Conservation (phyloP, 2,329 filamentous ascomycete genomes). For the Fusarium sp. region DNA sequence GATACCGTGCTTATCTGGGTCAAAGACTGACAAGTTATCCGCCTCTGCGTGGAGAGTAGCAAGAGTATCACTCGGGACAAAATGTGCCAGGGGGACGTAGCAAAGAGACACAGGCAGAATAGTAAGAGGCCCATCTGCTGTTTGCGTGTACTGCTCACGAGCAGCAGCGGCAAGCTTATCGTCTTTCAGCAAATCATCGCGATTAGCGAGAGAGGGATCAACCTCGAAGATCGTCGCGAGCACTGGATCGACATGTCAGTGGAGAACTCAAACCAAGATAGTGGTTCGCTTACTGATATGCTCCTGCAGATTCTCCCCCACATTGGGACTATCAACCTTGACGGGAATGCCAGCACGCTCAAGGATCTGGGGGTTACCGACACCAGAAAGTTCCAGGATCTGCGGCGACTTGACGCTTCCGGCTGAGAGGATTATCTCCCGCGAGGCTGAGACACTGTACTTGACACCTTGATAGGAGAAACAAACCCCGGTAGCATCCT, state of each 20-base stretch:
- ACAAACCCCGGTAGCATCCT: slow-evolving; percentile 51
- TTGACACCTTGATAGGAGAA: slow-evolving; percentile 56
- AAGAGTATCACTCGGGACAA: slow-evolving; percentile 49
- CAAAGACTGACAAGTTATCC: slow-evolving; percentile 34
- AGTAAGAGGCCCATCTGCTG: slow-evolving; percentile 55
- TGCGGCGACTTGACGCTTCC: slow-evolving; percentile 70
- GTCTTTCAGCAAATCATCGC: slow-evolving; percentile 56
- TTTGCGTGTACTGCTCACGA: slow-evolving; percentile 51
- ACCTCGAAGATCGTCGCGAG: slow-evolving; percentile 61
- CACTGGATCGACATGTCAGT: slow-evolving; percentile 52
- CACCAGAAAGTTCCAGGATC: slow-evolving; percentile 71
- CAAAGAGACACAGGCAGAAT: slow-evolving; percentile 57
- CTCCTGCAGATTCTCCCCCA: slow-evolving; percentile 65
- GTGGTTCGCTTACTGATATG: slow-evolving; percentile 52
- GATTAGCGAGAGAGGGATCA: slow-evolving; percentile 56
- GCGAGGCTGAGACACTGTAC: slow-evolving; percentile 56
- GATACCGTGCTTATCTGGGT: slow-evolving; percentile 49
- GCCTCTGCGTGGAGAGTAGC: slow-evolving; percentile 39
- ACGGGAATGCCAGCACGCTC: slow-evolving; percentile 55
- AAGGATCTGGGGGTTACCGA: slow-evolving; percentile 62
- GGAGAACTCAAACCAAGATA: not conserved
- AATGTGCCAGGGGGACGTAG: slow-evolving; percentile 58
- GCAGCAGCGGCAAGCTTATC: slow-evolving; percentile 50
- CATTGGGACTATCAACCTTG: slow-evolving; percentile 59
- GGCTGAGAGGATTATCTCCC: slow-evolving; percentile 70